phyloP scores from a whole-genome alignment of 495 filamentous ascomycete genomes.

The Aspergillus kassunensis region DNA sequence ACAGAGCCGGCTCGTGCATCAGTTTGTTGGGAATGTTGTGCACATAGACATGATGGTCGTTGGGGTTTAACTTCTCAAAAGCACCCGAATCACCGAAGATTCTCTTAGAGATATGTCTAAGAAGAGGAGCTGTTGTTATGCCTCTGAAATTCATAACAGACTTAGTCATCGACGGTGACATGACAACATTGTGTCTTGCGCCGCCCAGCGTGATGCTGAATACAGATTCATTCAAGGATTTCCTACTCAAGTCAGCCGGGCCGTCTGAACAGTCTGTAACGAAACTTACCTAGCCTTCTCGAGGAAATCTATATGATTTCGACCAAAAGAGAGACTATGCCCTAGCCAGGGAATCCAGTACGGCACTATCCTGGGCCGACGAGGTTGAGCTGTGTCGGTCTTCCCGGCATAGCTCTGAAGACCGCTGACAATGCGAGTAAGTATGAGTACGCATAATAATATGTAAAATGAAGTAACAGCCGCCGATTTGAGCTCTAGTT shows the following conservation, averaged over 20 bases:
- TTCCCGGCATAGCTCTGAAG: constrained; percentile 27
- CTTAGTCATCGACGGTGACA: constrained; percentile 47
- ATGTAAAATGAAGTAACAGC: constrained; percentile 16
- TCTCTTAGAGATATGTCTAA: constrained; percentile 40
- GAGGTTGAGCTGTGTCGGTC: constrained; percentile 18
- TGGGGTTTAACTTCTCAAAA: constrained; percentile 29
- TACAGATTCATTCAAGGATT: constrained; percentile 40
- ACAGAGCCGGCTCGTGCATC: constrained; percentile 40
- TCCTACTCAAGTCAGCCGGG: constrained; percentile 17
- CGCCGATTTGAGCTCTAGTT: not conserved
- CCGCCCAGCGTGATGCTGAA: constrained; percentile 51
- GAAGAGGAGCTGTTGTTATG: constrained; percentile 28
- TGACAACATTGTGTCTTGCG: constrained; percentile 46
- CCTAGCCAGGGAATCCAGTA: constrained; percentile 60
- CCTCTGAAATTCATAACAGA: constrained; percentile 37
- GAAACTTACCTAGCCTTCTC: constrained; percentile 36
- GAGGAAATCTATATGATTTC: constrained; percentile 42
- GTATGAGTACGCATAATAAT: constrained; percentile 12
- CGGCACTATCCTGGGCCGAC: constrained; percentile 40
- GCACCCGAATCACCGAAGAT: constrained; percentile 47
- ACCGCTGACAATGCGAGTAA: constrained; percentile 39
- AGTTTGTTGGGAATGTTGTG: constrained; percentile 35
- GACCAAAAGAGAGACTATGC: constrained; percentile 47
- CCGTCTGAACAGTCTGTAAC: not conserved
- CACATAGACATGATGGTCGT: constrained; percentile 30